Percentiles rank a stretch among this genome's conserved stretches.
Evolutionary conservation across 148 eudicot species (phyloP).

Genomic region (Diospyros kaki): DNA sequence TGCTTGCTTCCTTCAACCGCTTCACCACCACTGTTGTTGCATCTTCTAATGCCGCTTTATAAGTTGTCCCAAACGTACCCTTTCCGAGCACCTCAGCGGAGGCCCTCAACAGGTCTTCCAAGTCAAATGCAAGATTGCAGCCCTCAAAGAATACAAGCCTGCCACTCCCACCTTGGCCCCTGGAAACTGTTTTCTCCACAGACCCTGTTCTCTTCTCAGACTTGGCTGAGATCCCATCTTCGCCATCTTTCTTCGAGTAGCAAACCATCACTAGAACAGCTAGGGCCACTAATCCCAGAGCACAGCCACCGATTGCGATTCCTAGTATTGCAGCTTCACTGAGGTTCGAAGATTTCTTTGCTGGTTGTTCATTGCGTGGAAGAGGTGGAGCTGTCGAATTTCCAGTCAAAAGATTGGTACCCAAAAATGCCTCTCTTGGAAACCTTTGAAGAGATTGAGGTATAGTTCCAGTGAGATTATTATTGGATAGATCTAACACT

Average conservation of each 20-base stretch:
- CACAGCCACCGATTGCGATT: constrained; percentile 45
- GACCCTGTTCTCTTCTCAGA: constrained; percentile 25
- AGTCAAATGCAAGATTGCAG: constrained; percentile 48
- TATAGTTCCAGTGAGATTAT: constrained; percentile 56
- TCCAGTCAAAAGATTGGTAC: constrained; percentile 41
- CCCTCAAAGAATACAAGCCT: constrained; percentile 64
- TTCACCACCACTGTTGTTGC: constrained; percentile 60
- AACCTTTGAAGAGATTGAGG: constrained; percentile 54
- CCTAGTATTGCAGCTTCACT: constrained; percentile 53
- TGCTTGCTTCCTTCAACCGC: constrained; percentile 55
- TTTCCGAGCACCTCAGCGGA: constrained; percentile 88
- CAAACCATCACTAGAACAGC: constrained; percentile 40
- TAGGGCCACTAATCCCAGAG: constrained; percentile 31
- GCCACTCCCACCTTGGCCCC: constrained; percentile 34
- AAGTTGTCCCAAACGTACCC: constrained; percentile 68
- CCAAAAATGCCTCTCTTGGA: constrained; percentile 49
- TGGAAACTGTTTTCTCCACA: constrained; percentile 21
- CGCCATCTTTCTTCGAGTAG: constrained; percentile 28
- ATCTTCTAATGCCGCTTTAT: constrained; percentile 77
- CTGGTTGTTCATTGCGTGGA: constrained; percentile 26
- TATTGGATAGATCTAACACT: constrained; percentile 50
- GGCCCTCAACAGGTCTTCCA: constrained; percentile 77
- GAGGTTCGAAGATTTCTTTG: constrained; percentile 29
- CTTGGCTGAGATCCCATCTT: constrained; percentile 11
- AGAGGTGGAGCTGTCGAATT: constrained; percentile 18